Conservation (phyloP, 1,284 basidiomycete genomes). For the Puccinia novopanici region DNA sequence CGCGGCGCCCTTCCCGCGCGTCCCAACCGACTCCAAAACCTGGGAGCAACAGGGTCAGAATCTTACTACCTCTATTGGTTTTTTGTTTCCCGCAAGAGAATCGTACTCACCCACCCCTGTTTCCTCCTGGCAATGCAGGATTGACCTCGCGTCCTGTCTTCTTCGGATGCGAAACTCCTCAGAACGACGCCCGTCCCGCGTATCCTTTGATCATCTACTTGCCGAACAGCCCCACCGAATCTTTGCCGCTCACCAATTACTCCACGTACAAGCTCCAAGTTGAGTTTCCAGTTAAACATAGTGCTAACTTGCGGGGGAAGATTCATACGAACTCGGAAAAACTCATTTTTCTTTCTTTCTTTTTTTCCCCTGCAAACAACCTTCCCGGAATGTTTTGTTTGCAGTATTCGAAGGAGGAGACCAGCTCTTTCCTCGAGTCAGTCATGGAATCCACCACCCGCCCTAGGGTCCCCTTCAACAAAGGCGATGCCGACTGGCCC, state of each 20-base stretch:
- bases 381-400: too few relatives aligned
- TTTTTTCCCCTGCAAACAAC: too few relatives aligned
- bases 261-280: constrained; percentile 60
- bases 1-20: too few relatives aligned
- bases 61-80: background rate
- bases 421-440: constrained; percentile 57
- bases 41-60: constrained; percentile 27
- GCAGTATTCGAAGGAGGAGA: constrained; percentile 59
- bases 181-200: background rate
- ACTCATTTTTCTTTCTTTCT: constrained; percentile 30
- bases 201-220: constrained; percentile 37
- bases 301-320: constrained; percentile 30
- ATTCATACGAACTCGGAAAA: background rate
- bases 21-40: too few relatives aligned
- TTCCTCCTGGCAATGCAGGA: constrained; percentile 62
- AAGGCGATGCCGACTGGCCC: constrained; percentile 58
- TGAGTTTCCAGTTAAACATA: constrained; percentile 54
- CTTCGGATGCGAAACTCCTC: constrained; percentile 67
- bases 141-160: constrained; percentile 72
- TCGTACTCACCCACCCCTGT: background rate
- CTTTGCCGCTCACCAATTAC: constrained; percentile 54
- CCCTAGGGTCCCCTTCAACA: constrained; percentile 56
- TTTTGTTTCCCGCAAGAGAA: background rate
- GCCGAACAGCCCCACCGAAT: constrained; percentile 33
- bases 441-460: constrained; percentile 53